These are phyloP conservation scores for Pythium guiyangense DNA, from an alignment of 352 stramenopile species.

Conservation along the genomic window DNA sequence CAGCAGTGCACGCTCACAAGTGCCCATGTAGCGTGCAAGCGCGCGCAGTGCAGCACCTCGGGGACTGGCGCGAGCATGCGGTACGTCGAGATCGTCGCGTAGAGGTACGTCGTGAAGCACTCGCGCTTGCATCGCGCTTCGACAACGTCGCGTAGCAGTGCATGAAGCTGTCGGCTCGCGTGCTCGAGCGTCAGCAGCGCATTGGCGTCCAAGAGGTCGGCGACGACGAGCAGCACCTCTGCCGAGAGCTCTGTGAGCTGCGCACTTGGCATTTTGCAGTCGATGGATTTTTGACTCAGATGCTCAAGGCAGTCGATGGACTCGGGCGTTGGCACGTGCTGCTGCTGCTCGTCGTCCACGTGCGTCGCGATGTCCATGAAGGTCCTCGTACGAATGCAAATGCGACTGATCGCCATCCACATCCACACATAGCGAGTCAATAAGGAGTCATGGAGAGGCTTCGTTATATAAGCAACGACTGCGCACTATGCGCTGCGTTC, in stretches of 20 bases:
- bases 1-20: background rate
- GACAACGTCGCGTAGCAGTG: constrained; percentile 8
- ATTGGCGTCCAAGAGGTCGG: constrained; percentile 26
- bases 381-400: too few species aligned
- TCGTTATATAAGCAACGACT: background rate
- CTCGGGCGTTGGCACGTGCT: too few species aligned
- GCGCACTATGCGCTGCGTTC: background rate
- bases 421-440: too few species aligned
- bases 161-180: constrained; percentile 14
- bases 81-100: constrained; percentile 60
- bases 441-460: background rate
- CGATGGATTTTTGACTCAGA: too few species aligned
- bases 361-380: too few species aligned
- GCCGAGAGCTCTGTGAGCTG: constrained; percentile 24
- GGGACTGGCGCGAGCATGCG: constrained; percentile 55
- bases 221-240: constrained; percentile 35
- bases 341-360: too few species aligned
- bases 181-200: constrained; percentile 38
- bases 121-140: constrained; percentile 56
- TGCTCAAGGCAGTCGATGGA: too few species aligned
- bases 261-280: background rate
- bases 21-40: background rate
- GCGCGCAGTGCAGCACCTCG: constrained; percentile 9
- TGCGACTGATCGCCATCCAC: too few species aligned
- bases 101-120: constrained; percentile 54